A percentile compares a stretch with the other conserved stretches of the same genome.
Evolutionary conservation across 2,329 filamentous ascomycete species (phyloP).

Genomic region (Rhynchosporium secalis): DNA sequence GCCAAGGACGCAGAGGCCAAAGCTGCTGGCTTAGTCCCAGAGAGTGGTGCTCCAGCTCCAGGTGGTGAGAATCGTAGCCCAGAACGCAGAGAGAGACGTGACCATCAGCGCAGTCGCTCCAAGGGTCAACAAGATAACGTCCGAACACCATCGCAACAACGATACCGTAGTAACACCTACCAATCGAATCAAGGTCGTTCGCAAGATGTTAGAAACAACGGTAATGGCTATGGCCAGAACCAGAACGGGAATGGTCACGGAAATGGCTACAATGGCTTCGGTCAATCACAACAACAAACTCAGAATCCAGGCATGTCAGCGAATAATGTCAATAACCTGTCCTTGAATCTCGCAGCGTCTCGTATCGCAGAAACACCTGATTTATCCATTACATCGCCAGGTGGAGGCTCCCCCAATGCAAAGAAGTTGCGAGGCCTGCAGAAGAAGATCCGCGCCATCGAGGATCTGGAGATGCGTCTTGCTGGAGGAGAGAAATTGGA

Average conservation of each 20-base stretch:
- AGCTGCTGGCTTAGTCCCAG: slow-evolving; percentile 44
- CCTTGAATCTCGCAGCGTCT: slow-evolving; percentile 36
- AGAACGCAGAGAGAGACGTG: slow-evolving; percentile 52
- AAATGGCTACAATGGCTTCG: slow-evolving; percentile 26
- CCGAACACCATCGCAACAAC: slow-evolving; percentile 48
- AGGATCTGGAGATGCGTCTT: slow-evolving; percentile 95
- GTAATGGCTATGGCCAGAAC: slow-evolving; percentile 36
- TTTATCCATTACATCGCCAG: slow-evolving; percentile 54
- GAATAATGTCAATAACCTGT: slow-evolving; percentile 40
- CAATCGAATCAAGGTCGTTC: slow-evolving; percentile 29
- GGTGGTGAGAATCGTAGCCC: slow-evolving; percentile 36
- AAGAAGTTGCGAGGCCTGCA: slow-evolving; percentile 93
- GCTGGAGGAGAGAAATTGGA: slow-evolving; percentile 95
- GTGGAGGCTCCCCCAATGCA: slow-evolving; percentile 68
- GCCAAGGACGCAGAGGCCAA: slow-evolving; percentile 74
- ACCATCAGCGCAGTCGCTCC: slow-evolving; percentile 55
- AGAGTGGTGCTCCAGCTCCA: slow-evolving; percentile 26
- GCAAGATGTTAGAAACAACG: slow-evolving; percentile 23
- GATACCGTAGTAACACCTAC: slow-evolving; percentile 53
- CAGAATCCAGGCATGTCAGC: slow-evolving; percentile 14
- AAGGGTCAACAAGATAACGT: slow-evolving; percentile 46
- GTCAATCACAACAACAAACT: slow-evolving; percentile 18
- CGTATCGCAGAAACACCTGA: slow-evolving; percentile 42
- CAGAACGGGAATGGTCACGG: slow-evolving; percentile 31
- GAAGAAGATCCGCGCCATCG: slow-evolving; percentile 97